Evolutionary conservation across 805 yeast genomes (phyloP), one percentile per base, ranked within the genome.

Genomic region (Danielozyma ontarioensis): DNA sequence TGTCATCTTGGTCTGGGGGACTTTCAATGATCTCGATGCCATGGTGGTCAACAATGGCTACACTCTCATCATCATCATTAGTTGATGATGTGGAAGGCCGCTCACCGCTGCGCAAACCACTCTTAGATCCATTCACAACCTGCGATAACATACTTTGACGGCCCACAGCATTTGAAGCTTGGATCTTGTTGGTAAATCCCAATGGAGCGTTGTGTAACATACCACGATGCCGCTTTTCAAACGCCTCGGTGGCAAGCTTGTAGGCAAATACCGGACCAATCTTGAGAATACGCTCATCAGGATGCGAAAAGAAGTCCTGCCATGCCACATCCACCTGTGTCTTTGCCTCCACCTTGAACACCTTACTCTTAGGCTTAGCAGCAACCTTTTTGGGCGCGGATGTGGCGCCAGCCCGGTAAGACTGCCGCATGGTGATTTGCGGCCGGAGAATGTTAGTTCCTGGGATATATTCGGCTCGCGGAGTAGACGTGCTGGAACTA

Each of bases 371-470:
- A 4, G 53, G 41, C 29, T 49, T 49, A 16, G 42, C 33, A 12
- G 13, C 8, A n/a, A n/a, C n/a, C 23, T 42, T 38, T 17, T 42
- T 28, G 4, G 43, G 18, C 6, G 31, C 8, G 16, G 28, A 14
- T 5, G 29, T 11, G 13, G 35, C 28, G 26, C 15, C 22, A 39
- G 21, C 41, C 28, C 28, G 34, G 36, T 42, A 51, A 16, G 55
- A 42, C 21, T 38, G 51, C 31, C 64, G 41, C 1, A 70, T 58
- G 37, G 64, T 68, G 31, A 74, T 57, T 2, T 59, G 63, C 0
- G 80, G 80, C 33, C 81, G 51, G 33, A 74, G 64, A 27, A 76
- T 75, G 40, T 74, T 75, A 1, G 81, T 75, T 3, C 81, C 81
- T 0, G 81, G 80, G 33, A 75, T 72, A 38, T 63, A 59, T 7